Base-by-base conservation (phyloP, 305 asterid genomes). In the Plantago lanceolata region DNA sequence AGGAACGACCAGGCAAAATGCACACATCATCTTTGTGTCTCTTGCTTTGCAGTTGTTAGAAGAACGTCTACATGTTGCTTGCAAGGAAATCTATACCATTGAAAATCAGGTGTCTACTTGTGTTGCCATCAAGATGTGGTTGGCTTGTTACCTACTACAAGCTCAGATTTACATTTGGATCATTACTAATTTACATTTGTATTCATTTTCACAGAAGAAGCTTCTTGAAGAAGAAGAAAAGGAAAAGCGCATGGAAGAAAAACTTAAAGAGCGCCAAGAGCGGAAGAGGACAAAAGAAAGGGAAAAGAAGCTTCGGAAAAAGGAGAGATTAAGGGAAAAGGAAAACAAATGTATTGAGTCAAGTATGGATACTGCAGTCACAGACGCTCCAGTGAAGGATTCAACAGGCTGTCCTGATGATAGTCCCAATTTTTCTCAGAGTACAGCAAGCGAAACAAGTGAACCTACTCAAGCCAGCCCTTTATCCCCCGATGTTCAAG, bases 141-240 rank as follows among this genome's bases (percentile, higher is more conserved):
- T 64, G 67, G 43, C 48, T 67, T 68, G 61, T 68, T 76, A n/a
- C 59, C 54, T 15, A 28, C 54, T 15, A 28, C 49, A 29, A 50
- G 61, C 60, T 54, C 47, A 61, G 61, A 57, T 61, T 56, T 68
- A 59, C 31, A 49, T 70, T 61, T 37, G 63, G 59, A 35, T 48
- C 63, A 64, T 67, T 54, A 59, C 59, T 78, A 65, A 83, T 71
- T 58, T 63, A 59, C 59, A 43, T 51, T 68, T 69, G 53, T 57
- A 68, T 68, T 71, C 61, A 66, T 59, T 74, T 73, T 57, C 64
- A 65, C 78, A 94, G 99, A 80, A 68, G 84, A 90, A 90, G 78
- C 99, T 94, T 72, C 95, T 94, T 63, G 97, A 94, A 77, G 99
- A 94, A 82, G 99, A 90, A 77, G 99, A 90, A 82, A 94, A 81